A percentile compares a stretch with the other conserved stretches of the same genome.
Conservation (phyloP, 176 grass and related monocot species). For the Paspalum vaginatum region DNA sequence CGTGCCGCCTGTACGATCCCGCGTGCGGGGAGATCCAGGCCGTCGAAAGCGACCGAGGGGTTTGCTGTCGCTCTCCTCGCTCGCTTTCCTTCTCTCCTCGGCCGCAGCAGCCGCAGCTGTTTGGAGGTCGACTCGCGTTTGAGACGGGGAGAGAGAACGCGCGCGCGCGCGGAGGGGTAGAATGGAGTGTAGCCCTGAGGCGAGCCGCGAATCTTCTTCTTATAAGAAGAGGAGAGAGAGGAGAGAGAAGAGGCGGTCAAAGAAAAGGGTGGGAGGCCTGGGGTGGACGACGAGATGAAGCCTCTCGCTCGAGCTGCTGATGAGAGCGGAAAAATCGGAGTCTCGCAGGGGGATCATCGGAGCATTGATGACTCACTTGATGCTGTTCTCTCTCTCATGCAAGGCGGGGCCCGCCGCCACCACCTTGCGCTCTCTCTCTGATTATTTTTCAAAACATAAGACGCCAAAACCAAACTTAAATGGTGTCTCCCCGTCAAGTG, state of each 20-base stretch:
- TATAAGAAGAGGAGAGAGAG: conserved; percentile 30
- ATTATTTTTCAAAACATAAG: conserved; percentile 4
- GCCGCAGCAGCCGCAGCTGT: background rate
- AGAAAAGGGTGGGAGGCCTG: conserved; percentile 11
- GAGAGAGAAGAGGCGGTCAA: conserved; percentile 46
- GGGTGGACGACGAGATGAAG: too few relatives aligned
- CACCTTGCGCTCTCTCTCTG: background rate
- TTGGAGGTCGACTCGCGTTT: background rate
- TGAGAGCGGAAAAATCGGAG: background rate
- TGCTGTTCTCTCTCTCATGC: background rate
- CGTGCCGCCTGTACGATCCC: conserved; percentile 56
- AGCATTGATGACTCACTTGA: conserved; percentile 22
- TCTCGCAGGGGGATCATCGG: conserved; percentile 27
- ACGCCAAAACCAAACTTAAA: conserved; percentile 46
- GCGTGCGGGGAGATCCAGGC: conserved; percentile 57
- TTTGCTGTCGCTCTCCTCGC: conserved; percentile 31
- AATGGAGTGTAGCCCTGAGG: conserved; percentile 28
- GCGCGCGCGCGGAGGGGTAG: background rate
- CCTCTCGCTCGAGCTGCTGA: too few relatives aligned
- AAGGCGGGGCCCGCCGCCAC: background rate
- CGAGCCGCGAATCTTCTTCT: conserved; percentile 19
- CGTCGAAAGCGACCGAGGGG: conserved; percentile 58
- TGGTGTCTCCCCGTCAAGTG: conserved; percentile 27
- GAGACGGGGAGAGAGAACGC: conserved; percentile 3
- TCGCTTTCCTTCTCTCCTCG: background rate